Evolutionary conservation across 176 grass and related monocot genomes (phyloP), one percentile per base, ranked within the genome.

Genomic region (Chrysopogon serrulatus): DNA sequence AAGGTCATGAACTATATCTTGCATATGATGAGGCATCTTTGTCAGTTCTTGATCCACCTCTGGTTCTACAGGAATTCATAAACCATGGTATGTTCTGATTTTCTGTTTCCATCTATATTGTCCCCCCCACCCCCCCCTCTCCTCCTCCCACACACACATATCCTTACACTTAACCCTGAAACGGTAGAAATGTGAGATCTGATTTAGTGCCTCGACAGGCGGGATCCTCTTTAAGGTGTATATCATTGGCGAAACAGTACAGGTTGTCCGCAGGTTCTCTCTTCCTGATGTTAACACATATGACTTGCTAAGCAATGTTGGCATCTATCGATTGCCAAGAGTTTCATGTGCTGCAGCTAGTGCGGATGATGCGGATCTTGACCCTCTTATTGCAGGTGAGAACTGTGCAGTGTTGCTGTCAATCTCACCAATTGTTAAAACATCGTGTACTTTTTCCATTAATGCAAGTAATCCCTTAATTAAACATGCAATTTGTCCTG

Each of bases 181-280:
- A 42, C 32, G 48, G 41, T 82, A 49, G 16, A 88, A 78, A 34
- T 82, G 16, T 42, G 67, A 64, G 56, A 79, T 71, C 56, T 77
- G 13, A 86, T 62, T 76, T 76, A 42, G 71, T 83, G 7, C 74
- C 39, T 73, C 35, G 36, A 82, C 74, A 95, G 93, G 93, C 6
- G 93, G 93, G n/a, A 84, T 95, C 47, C 78, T 95, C 68, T 95
- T 95, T 82, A 95, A 95, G 87, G 86, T 95, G 26, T 95, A 92
- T 82, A 92, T 95, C 82, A 83, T 95, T 59, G 90, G 90, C 14
- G 93, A 95, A 74, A 59, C 82, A 30, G 65, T 95, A 81, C 84
- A 85, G 65, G 93, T 92, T 44, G 85, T 95, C 28, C 87, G 93
- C 31, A 79, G 93, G 21, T 90, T 92, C 40, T 95, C 93, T 61